Evolutionary conservation across 2,329 filamentous ascomycete genomes (phyloP), one percentile per base, ranked within the genome.

Genomic region (Cadophora luteo-olivacea): DNA sequence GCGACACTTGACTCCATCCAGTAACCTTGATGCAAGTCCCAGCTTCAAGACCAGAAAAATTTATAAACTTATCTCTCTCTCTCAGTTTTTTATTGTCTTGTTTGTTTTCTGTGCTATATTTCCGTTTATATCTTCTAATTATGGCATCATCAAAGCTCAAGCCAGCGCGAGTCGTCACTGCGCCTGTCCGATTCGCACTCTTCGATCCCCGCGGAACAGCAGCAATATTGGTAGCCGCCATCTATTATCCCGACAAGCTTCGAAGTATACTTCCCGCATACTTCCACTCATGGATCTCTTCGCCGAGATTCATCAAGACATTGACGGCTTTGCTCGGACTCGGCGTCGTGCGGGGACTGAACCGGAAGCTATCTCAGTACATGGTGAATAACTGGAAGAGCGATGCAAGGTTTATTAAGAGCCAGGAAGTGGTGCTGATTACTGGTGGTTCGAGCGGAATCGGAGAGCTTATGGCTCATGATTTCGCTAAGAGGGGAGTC

Each of bases 361-460:
- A 84, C 75, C 77, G 76, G 14, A 85, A 82, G 76, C 78, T 89
- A 11, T 88, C 86, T 68, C 79, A 82, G 2, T 79, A 82, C 7
- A 80, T 79, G 1, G 69, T 81, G 61, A 86, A 86, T 77, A 84
- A 84, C 75, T 87, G 83, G 81, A 80, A 76, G 12, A 75, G 74
- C n/a, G 84, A 87, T 73, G 79, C 77, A 32, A 79, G 77, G 33
- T 91, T 90, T 77, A 83, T 87, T 24, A 92, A 91, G 88, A 82
- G 82, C 36, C 84, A 84, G 61, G 91, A 93, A 79, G 82, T 93
- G 52, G 89, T 92, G 2, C 81, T 94, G 49, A 84, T 94, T n/a
- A 93, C 92, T 0, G 92, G 92, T 7, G 92, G 92, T 7, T 87
- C 89, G 58, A 87, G 87, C 70, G 92, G 92, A 0, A 93, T 95